phyloP scores from a whole-genome alignment of 164 flowering plant species.

The Tetrastigma voinierianum region DNA sequence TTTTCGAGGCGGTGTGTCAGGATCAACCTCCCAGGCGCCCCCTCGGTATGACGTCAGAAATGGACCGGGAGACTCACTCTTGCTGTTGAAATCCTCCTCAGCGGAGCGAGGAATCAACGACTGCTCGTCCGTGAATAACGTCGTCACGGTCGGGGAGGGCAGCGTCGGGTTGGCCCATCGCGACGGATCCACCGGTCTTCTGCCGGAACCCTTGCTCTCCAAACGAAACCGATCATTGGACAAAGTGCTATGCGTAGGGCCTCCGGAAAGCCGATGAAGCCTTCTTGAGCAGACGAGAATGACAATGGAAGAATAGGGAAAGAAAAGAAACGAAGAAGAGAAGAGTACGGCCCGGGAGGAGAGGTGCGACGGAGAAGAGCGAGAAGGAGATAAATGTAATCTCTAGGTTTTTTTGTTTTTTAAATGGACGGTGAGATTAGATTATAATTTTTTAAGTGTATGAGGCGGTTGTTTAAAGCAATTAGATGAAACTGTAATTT shows the following conservation, averaged over 20 bases:
- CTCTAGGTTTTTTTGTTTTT: no score
- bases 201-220: constrained; percentile 10
- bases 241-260: constrained; percentile 33
- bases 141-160: constrained; percentile 71
- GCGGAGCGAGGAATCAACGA: constrained; percentile 66
- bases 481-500: no score
- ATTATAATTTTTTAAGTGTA: no score
- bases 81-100: constrained; percentile 60
- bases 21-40: constrained; percentile 83
- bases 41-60: constrained; percentile 71
- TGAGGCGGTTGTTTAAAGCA: no score
- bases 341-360: no score
- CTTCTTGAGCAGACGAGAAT: no score
- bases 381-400: no score
- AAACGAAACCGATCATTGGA: constrained; percentile 30
- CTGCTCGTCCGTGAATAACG: constrained; percentile 68
- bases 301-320: no score
- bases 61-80: constrained; percentile 54
- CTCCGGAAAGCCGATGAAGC: constrained; percentile 4
- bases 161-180: constrained; percentile 52
- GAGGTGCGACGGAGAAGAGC: no score
- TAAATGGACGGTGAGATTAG: no score
- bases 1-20: constrained; percentile 66
- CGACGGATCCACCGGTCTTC: constrained; percentile 36
- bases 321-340: no score